Percentiles rank a stretch among this genome's conserved stretches.
These are phyloP conservation scores for Ambrosia trifida DNA, from an alignment of 129 eudicot genomes.

Conservation along the genomic window DNA sequence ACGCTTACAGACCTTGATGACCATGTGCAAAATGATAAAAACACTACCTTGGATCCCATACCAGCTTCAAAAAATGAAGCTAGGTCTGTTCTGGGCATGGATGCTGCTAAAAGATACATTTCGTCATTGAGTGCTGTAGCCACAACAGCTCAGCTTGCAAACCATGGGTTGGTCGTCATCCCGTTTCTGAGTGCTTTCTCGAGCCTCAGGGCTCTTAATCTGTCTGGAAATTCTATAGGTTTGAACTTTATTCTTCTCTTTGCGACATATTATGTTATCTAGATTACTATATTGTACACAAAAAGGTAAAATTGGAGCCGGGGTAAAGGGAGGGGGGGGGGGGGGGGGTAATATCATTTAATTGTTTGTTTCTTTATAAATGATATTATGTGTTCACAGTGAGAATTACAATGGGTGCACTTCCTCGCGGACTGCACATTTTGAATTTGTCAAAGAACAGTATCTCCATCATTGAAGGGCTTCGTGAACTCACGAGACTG, in stretches of 20 bases:
- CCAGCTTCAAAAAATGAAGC: conserved; percentile 43
- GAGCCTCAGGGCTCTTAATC: conserved; percentile 77
- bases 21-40: conserved; percentile 28
- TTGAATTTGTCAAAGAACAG: conserved; percentile 81
- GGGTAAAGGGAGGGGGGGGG: too few relatives aligned
- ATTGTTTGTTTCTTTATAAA: background rate
- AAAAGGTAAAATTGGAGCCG: too few relatives aligned
- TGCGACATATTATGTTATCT: too few relatives aligned
- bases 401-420: conserved; percentile 92
- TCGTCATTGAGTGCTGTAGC: conserved; percentile 70
- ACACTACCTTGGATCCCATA: conserved; percentile 37
- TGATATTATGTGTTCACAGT: conserved; percentile 42
- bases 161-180: conserved; percentile 83
- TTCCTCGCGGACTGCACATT: conserved; percentile 91
- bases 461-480: conserved; percentile 88
- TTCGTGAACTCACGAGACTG: conserved; percentile 86
- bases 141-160: conserved; percentile 79
- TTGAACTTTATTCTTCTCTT: background rate
- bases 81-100: conserved; percentile 58
- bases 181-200: conserved; percentile 85
- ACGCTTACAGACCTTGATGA: conserved; percentile 28
- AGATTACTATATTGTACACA: too few relatives aligned
- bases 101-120: conserved; percentile 80
- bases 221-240: conserved; percentile 98
- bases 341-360: too few relatives aligned